Evolutionary conservation across 2,329 filamentous ascomycete genomes (phyloP).

Genomic region (Monosporascus sp.): DNA sequence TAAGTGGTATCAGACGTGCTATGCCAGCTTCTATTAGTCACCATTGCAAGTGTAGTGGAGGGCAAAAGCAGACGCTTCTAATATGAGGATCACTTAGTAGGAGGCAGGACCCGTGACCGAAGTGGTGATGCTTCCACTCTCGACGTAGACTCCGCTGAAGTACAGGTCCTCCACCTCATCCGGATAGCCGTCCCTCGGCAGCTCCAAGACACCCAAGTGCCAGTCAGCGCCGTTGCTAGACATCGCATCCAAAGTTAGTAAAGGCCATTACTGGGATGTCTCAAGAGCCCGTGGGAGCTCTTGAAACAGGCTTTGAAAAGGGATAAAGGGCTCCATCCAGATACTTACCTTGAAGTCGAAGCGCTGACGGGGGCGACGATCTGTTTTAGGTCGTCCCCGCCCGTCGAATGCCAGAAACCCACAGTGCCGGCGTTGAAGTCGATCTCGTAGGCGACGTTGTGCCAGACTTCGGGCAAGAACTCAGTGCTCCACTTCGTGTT

Average conservation of each 20-base stretch:
- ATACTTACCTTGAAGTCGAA: conserved; percentile 35
- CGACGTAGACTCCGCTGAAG: conserved; percentile 67
- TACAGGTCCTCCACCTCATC: conserved; percentile 61
- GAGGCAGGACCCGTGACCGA: conserved; percentile 17
- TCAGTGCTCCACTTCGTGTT: conserved; percentile 57
- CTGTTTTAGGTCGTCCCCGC: conserved; percentile 49
- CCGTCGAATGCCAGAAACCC: conserved; percentile 66
- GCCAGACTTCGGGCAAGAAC: conserved; percentile 61
- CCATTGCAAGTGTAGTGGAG: background rate
- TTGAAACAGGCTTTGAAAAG: too few species aligned
- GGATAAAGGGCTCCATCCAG: too few species aligned
- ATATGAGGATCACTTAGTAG: background rate
- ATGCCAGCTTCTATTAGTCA: background rate
- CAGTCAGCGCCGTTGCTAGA: conserved; percentile 64
- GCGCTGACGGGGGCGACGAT: conserved; percentile 56
- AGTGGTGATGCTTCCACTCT: conserved; percentile 44
- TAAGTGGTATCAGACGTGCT: conserved; percentile 3
- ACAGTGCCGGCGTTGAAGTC: conserved; percentile 60
- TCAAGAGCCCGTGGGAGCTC: too few species aligned
- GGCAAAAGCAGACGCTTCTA: conserved; percentile 3
- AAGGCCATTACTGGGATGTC: too few species aligned
- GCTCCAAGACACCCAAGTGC: conserved; percentile 65
- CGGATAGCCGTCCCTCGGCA: conserved; percentile 51
- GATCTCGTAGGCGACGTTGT: conserved; percentile 71
- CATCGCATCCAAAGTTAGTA: too few species aligned